Percentiles rank a stretch among this genome's conserved stretches.
Evolutionary conservation across 208 protist species (phyloP).

Genomic region (Trypanosoma vivax): DNA sequence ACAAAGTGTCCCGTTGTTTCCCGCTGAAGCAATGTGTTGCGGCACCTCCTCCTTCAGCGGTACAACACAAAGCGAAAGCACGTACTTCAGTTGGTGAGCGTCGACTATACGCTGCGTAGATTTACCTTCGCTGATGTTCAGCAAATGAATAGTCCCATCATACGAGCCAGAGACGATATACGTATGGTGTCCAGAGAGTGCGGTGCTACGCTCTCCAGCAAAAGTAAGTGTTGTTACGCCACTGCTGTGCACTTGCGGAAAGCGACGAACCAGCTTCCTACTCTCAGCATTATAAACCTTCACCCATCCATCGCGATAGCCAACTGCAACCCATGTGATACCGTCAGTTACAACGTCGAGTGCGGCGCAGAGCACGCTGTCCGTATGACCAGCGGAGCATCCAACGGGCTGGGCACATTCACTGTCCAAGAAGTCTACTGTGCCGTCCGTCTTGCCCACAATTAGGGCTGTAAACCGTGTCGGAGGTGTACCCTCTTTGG

Average conservation of each 20-base stretch:
- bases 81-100: conserved; percentile 46
- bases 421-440: conserved; percentile 46
- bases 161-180: conserved; percentile 63
- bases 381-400: conserved; percentile 37
- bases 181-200: conserved; percentile 38
- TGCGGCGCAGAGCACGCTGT: conserved; percentile 38
- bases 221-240: conserved; percentile 67
- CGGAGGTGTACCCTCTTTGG: not conserved
- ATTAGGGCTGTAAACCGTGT: conserved; percentile 16
- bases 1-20: conserved; percentile 68
- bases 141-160: conserved; percentile 49
- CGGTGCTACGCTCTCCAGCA: conserved; percentile 23
- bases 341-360: conserved; percentile 15
- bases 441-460: conserved; percentile 55
- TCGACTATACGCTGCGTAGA: conserved; percentile 34
- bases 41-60: not conserved
- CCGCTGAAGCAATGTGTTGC: conserved; percentile 26
- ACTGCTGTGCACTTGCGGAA: conserved; percentile 45
- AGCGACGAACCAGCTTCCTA: conserved; percentile 66
- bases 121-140: conserved; percentile 42
- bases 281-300: conserved; percentile 70
- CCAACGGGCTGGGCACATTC: conserved; percentile 19
- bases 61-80: conserved; percentile 45
- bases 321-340: conserved; percentile 57
- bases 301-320: conserved; percentile 75